Percentiles rank a stretch among this genome's conserved stretches.
Conservation (phyloP, 257 asterid genomes). For the Nicotiana tomentosiformis region DNA sequence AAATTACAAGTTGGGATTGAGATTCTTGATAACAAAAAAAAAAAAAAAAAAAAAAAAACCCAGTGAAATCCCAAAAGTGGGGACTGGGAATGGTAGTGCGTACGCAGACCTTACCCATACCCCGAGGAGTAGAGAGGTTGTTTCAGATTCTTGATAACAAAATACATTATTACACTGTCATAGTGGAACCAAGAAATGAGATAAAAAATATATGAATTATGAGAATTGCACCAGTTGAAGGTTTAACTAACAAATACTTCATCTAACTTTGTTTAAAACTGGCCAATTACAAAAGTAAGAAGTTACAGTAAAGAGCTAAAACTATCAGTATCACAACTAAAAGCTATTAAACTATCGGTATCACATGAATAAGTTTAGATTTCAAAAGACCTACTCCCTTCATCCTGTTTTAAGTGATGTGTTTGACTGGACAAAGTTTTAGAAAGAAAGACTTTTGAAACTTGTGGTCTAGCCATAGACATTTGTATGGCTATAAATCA, state of each 20-base stretch:
- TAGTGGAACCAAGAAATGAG: background rate
- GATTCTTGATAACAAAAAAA: background rate
- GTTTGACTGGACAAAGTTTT: no score
- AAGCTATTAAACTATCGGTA: background rate
- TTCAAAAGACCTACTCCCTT: background rate
- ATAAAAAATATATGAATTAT: background rate
- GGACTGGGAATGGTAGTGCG: no score
- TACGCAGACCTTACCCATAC: no score
- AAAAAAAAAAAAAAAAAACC: no score
- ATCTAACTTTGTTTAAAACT: background rate
- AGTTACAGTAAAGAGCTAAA: background rate
- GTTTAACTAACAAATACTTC: background rate
- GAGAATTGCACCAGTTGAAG: background rate
- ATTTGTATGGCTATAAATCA: no score
- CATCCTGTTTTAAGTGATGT: no score
- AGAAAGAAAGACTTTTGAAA: no score
- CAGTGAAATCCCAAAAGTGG: no score
- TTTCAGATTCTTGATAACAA: background rate
- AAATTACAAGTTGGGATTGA: no score
- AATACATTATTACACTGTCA: background rate
- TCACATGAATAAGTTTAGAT: background rate
- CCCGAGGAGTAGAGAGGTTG: no score
- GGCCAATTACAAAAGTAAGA: background rate
- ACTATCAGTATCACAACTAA: background rate
- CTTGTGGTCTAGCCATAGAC: no score